Evolutionary conservation across 2,329 filamentous ascomycete genomes (phyloP), one percentile per base, ranked within the genome.

Genomic region (Apiospora aurea): DNA sequence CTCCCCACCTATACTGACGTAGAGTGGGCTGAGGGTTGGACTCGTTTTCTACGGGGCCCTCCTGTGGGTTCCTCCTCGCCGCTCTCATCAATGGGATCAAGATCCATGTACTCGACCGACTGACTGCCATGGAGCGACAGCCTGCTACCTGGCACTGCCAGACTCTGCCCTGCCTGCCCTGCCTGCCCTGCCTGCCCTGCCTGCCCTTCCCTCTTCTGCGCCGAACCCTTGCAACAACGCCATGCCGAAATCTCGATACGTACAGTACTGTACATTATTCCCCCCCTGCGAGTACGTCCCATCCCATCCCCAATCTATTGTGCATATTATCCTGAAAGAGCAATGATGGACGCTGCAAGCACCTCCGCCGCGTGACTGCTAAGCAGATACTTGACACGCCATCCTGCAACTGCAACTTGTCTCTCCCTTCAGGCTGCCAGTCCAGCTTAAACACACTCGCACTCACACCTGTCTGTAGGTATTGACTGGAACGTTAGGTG

Each of bases 1-100:
- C n/a, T 69, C 67, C 67, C 67, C 67, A 69, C 67, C 67, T 69
- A 44, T 34, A 69, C 67, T 69, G 67, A 69, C 67, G 67, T 69
- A 69, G 67, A 69, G 47, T 69, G 67, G 67, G 44, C 67, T 49
- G 67, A 69, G 43, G 67, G 44, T 14, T 69, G 67, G 67, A 34
- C 47, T 49, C 67, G 34, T 38, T 69, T 8, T 21, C 29, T 38
- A 14, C 38, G 67, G 67, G 67, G 10, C 47, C 47, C 44, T 24
- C n/a, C 21, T 18, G 34, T 34, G 51, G 51, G 51, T 57, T 26
- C 34, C 44, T 24, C 34, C 67, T 47, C 67, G 44, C 66, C 24
- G 46, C 66, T 47, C 66, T 47, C 66, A 41, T 69, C 44, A 49
- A 69, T 69, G 67, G 67, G 44, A 69, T 69, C 67, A 47, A 34